These are phyloP conservation scores for Trametes hirsuta DNA, from an alignment of 1,284 basidiomycete species.

Conservation along the genomic window DNA sequence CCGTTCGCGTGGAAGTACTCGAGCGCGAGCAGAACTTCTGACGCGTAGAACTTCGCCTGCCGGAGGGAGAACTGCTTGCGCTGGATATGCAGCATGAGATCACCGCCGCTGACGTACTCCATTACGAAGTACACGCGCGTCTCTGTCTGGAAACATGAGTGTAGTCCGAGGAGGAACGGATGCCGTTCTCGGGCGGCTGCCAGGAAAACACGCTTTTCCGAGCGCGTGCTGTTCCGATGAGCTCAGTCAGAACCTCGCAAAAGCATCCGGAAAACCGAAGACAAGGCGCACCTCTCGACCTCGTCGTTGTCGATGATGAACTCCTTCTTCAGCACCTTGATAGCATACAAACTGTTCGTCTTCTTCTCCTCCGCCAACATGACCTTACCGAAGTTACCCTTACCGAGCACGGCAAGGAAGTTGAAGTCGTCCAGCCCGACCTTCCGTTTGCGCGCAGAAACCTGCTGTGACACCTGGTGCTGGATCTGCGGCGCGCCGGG, in stretches of 20 bases:
- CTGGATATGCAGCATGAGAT: conserved; percentile 85
- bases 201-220: conserved; percentile 98
- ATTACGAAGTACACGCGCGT: conserved; percentile 91
- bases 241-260: conserved; percentile 2
- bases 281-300: conserved; percentile 83
- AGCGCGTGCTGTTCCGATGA: conserved; percentile 83
- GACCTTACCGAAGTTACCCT: conserved; percentile 99
- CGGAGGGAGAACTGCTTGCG: conserved; percentile 80
- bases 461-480: conserved; percentile 35
- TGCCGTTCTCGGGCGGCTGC: conserved; percentile 96
- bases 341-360: conserved; percentile 89
- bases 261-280: not conserved
- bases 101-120: conserved; percentile 80
- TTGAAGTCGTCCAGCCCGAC: conserved; percentile 99
- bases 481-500: conserved; percentile 25
- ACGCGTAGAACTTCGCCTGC: conserved; percentile 97
- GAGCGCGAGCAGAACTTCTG: conserved; percentile 95
- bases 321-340: conserved; percentile 99
- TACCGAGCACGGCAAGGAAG: conserved; percentile 97
- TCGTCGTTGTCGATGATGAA: conserved; percentile 99
- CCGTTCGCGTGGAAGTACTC: conserved; percentile 99
- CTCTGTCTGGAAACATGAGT: conserved; percentile 99
- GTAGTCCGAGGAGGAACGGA: conserved; percentile 95
- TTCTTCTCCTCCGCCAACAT: conserved; percentile 99
- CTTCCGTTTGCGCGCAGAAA: conserved; percentile 67